These are phyloP conservation scores for Candida germanica DNA, from an alignment of 805 yeast species.

Conservation along the genomic window DNA sequence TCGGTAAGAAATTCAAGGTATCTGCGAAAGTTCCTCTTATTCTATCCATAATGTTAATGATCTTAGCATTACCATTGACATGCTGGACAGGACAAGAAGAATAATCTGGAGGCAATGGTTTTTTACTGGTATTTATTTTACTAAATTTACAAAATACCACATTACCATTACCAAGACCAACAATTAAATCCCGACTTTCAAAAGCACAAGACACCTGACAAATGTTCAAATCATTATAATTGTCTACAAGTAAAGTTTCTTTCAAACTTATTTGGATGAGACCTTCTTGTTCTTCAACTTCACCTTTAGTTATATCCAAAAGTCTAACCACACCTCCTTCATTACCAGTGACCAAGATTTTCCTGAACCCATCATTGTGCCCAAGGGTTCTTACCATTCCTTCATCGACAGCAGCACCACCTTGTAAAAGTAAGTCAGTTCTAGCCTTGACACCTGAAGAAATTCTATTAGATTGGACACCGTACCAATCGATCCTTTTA, in stretches of 20 bases:
- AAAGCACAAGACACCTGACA: conserved; percentile 69
- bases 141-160: conserved; percentile 74
- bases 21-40: conserved; percentile 40
- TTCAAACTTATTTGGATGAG: conserved; percentile 31
- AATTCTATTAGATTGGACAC: conserved; percentile 52
- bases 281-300: conserved; percentile 35
- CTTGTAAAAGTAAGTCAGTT: conserved; percentile 53
- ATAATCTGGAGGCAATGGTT: conserved; percentile 21
- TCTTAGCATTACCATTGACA: conserved; percentile 29
- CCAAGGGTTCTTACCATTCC: conserved; percentile 31
- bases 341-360: conserved; percentile 76
- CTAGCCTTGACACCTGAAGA: conserved; percentile 40
- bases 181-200: conserved; percentile 71
- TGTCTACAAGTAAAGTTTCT: conserved; percentile 29
- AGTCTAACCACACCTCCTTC: conserved; percentile 78
- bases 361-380: conserved; percentile 40
- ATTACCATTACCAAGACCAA: conserved; percentile 66
- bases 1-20: conserved; percentile 33
- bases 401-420: conserved; percentile 70
- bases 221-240: conserved; percentile 29
- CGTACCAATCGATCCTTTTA: conserved; percentile 69
- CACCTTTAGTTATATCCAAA: conserved; percentile 81
- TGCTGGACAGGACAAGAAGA: conserved; percentile 28
- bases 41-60: conserved; percentile 53
- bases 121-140: conserved; percentile 18